Percentiles rank a stretch among this genome's conserved stretches.
Conservation (phyloP, 2,329 filamentous ascomycete genomes). For the Penicillium vulpinum region DNA sequence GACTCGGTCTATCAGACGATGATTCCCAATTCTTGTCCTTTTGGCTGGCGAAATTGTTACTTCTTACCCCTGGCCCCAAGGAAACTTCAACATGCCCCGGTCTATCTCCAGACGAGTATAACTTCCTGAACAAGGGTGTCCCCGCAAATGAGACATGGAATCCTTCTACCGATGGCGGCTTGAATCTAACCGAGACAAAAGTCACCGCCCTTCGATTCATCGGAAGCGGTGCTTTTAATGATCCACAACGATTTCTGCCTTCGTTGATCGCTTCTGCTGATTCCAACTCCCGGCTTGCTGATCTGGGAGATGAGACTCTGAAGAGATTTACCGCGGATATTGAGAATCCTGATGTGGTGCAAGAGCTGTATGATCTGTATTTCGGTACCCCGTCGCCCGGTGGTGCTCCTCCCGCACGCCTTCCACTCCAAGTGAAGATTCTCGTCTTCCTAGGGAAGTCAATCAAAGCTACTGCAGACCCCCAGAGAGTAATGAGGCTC, state of each 20-base stretch:
- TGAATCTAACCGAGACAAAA: constrained; percentile 70
- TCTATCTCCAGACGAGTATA: constrained; percentile 64
- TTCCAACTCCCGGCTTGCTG: constrained; percentile 74
- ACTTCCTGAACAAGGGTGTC: constrained; percentile 65
- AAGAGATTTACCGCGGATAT: constrained; percentile 72
- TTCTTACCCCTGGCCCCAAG: constrained; percentile 58
- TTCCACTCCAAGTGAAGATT: constrained; percentile 74
- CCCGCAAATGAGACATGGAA: constrained; percentile 58
- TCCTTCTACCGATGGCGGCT: constrained; percentile 57
- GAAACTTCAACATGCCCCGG: constrained; percentile 56
- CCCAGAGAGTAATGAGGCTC: constrained; percentile 65
- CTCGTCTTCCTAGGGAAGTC: constrained; percentile 76
- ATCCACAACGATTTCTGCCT: constrained; percentile 79
- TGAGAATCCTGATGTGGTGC: constrained; percentile 65
- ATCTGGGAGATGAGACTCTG: constrained; percentile 84
- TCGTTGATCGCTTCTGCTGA: constrained; percentile 82
- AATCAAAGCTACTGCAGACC: constrained; percentile 67
- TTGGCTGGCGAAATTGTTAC: constrained; percentile 75
- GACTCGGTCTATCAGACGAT: constrained; percentile 65
- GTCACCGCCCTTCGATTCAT: constrained; percentile 69
- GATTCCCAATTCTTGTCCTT: constrained; percentile 73
- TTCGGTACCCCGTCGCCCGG: constrained; percentile 57
- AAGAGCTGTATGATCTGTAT: constrained; percentile 71
- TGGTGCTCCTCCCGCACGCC: constrained; percentile 53
- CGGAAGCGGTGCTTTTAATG: constrained; percentile 80